Conservation (phyloP, 371 early-diverging fungal genomes). For the Lichtheimia ornata region DNA sequence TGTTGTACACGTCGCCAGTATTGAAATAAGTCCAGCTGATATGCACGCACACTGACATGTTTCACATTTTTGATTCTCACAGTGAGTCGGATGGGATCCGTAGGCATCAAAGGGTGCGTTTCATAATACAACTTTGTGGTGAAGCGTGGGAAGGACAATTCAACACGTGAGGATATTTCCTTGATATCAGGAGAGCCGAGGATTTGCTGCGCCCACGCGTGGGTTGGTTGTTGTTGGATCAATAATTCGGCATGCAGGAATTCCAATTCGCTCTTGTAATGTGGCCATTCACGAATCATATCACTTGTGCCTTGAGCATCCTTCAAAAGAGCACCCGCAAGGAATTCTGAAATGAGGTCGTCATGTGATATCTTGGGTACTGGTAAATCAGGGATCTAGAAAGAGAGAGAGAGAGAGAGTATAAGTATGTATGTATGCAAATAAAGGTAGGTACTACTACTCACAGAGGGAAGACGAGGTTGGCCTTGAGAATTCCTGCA, state of each 20-base stretch:
- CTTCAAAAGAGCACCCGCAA: neutral
- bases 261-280: neutral
- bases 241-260: neutral
- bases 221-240: too few relatives aligned
- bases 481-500: too few relatives aligned
- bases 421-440: too few relatives aligned
- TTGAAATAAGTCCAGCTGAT: slow-evolving; percentile 37
- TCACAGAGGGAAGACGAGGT: too few relatives aligned
- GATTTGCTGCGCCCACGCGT: neutral
- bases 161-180: neutral
- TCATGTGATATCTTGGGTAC: too few relatives aligned
- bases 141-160: neutral
- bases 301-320: neutral
- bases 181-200: neutral
- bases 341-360: neutral
- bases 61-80: slow-evolving; percentile 35
- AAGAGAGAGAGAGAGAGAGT: too few relatives aligned
- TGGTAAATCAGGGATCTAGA: too few relatives aligned
- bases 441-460: too few relatives aligned
- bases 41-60: slow-evolving; percentile 39
- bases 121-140: too few relatives aligned
- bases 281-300: neutral
- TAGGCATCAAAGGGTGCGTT: neutral
- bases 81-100: neutral
- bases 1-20: slow-evolving; percentile 26